Conservation (phyloP, 108 stramenopile species). For the Stephanodiscus triporus region DNA sequence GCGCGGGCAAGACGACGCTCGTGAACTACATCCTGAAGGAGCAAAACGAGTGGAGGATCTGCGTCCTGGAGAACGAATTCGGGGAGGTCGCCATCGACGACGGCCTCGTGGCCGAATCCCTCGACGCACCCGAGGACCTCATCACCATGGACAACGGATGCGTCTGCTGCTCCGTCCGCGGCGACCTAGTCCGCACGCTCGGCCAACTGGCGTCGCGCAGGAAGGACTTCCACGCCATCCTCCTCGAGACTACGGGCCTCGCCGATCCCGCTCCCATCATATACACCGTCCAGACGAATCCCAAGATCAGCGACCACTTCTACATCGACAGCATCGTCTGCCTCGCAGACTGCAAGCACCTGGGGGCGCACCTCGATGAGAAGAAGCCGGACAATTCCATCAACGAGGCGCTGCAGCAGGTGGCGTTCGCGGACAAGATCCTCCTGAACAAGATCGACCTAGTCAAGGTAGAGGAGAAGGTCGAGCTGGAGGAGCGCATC, state of each 20-base stretch:
- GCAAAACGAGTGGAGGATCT: constrained; percentile 94
- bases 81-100: constrained; percentile 96
- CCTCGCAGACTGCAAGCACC: constrained; percentile 92
- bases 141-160: constrained; percentile 99
- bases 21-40: constrained; percentile 99
- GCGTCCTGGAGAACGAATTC: constrained; percentile 99
- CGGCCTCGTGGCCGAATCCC: constrained; percentile 86
- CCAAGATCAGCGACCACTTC: constrained; percentile 87
- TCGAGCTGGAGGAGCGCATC: constrained; percentile 76
- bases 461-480: constrained; percentile 87
- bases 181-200: constrained; percentile 96
- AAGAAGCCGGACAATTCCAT: constrained; percentile 85
- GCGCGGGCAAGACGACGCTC: constrained; percentile 98
- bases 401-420: constrained; percentile 95
- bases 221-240: constrained; percentile 92
- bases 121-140: constrained; percentile 94
- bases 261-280: constrained; percentile 97
- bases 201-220: constrained; percentile 86
- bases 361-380: constrained; percentile 89
- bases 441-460: constrained; percentile 97
- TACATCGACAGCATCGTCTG: constrained; percentile 90
- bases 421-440: constrained; percentile 97
- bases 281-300: constrained; percentile 94
- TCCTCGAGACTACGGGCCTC: constrained; percentile 95
- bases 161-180: constrained; percentile 98